Conservation (phyloP, 2,329 filamentous ascomycete genomes). For the Cryphonectria parasitica region DNA sequence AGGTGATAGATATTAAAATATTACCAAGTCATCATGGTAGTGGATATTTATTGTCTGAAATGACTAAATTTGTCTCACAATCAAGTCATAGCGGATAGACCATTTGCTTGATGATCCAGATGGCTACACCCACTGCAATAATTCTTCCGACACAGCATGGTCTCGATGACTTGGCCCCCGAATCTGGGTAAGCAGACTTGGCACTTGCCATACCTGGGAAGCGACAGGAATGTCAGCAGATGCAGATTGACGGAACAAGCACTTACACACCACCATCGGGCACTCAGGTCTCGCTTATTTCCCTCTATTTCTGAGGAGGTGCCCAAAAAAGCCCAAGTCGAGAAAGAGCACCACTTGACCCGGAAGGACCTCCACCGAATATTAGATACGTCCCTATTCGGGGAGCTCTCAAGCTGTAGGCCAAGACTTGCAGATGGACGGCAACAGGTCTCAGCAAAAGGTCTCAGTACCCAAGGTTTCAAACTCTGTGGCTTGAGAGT, state of each 20-base stretch:
- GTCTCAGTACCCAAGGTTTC: background rate
- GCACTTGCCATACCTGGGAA: background rate
- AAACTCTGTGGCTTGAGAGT: background rate
- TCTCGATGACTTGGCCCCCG: background rate
- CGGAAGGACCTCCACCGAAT: background rate
- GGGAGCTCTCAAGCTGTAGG: background rate
- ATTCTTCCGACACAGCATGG: background rate
- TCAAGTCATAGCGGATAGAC: background rate
- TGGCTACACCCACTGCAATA: background rate
- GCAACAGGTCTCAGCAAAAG: too few relatives aligned
- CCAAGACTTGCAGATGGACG: too few relatives aligned
- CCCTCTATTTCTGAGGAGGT: background rate
- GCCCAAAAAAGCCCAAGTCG: too few relatives aligned
- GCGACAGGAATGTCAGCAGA: background rate
- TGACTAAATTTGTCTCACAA: background rate
- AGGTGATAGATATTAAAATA: background rate
- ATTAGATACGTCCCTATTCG: background rate
- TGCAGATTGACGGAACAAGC: background rate
- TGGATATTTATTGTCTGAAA: background rate
- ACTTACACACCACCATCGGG: background rate
- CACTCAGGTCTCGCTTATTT: background rate
- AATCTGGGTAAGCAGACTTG: background rate
- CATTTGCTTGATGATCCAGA: background rate
- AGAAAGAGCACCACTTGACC: background rate
- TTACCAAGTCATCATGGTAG: background rate